Evolutionary conservation across 768 basidiomycete species (phyloP).

Genomic region (Boletus bicolor): DNA sequence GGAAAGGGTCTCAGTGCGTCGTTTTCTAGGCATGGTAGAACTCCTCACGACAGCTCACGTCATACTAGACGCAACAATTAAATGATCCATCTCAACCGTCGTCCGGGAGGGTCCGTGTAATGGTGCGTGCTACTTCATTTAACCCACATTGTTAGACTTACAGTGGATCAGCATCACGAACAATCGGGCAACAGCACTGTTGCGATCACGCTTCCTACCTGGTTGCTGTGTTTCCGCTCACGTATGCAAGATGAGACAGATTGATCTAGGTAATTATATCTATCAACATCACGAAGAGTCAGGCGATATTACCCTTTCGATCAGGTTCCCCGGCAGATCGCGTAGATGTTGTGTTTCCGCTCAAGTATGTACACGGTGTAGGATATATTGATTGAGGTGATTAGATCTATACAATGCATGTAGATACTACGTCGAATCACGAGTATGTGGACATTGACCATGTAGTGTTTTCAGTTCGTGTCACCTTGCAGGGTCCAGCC

Average conservation of each 20-base stretch:
- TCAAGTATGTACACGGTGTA: neutral
- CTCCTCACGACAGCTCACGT: neutral
- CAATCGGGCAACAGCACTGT: neutral
- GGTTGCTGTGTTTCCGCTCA: neutral
- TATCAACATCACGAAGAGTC: neutral
- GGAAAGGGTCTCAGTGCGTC: no score
- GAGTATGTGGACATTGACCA: no score
- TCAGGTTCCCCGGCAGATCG: neutral
- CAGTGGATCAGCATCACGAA: neutral
- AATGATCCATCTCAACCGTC: neutral
- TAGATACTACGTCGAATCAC: no score
- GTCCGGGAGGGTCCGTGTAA: neutral
- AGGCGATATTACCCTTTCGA: neutral
- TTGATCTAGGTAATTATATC: neutral
- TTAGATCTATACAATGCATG: no score
- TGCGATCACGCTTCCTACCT: neutral
- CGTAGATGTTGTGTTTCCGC: neutral
- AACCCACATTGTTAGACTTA: neutral
- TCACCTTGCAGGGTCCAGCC: neutral
- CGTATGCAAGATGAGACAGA: neutral
- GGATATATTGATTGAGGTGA: neutral
- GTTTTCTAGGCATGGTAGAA: neutral
- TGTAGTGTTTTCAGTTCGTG: neutral
- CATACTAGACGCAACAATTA: neutral
- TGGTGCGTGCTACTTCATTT: neutral